Evolutionary conservation across 345 rosid genomes (phyloP).

Genomic region (Pugionium cornutum): DNA sequence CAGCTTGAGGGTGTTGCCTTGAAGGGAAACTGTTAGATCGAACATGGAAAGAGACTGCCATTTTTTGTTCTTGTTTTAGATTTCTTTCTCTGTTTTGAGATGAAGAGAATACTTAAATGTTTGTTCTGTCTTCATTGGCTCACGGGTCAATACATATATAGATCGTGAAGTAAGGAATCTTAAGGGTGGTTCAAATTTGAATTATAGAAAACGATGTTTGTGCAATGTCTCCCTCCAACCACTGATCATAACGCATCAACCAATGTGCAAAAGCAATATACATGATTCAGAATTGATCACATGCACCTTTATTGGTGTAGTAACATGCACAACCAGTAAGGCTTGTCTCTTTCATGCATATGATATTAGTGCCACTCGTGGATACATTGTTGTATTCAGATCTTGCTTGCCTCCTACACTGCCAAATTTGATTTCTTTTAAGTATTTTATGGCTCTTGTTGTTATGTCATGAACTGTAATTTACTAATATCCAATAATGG

Average conservation of each 20-base stretch:
- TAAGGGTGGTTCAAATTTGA: slow-evolving; percentile 1
- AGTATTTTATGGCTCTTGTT: slow-evolving; percentile 1
- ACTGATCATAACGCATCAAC: slow-evolving; percentile 9
- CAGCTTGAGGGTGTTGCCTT: slow-evolving; percentile 44
- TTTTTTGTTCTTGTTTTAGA: slow-evolving; percentile 31
- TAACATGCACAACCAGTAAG: neutral
- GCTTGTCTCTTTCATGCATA: slow-evolving; percentile 17
- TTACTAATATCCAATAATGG: slow-evolving; percentile 11
- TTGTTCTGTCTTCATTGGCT: slow-evolving; percentile 20
- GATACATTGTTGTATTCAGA: slow-evolving; percentile 16
- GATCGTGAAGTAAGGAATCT: neutral
- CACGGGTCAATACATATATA: slow-evolving; percentile 21
- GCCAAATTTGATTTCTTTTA: slow-evolving; percentile 16
- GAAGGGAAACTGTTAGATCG: slow-evolving; percentile 55
- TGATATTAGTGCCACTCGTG: slow-evolving; percentile 19
- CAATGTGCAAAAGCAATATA: neutral
- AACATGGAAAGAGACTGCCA: slow-evolving; percentile 47
- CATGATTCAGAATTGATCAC: slow-evolving; percentile 20
- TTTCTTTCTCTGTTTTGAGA: slow-evolving; percentile 18
- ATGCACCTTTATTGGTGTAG: neutral
- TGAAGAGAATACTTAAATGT: slow-evolving; percentile 18
- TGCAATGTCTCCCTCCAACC: slow-evolving; percentile 31
- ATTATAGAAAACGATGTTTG: slow-evolving; percentile 21
- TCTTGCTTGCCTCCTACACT: slow-evolving; percentile 29
- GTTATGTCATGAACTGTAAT: slow-evolving; percentile 26